Percentiles rank a stretch among this genome's conserved stretches.
Evolutionary conservation across 139 green algal species (phyloP).

Genomic region (Tetraselmis chui): DNA sequence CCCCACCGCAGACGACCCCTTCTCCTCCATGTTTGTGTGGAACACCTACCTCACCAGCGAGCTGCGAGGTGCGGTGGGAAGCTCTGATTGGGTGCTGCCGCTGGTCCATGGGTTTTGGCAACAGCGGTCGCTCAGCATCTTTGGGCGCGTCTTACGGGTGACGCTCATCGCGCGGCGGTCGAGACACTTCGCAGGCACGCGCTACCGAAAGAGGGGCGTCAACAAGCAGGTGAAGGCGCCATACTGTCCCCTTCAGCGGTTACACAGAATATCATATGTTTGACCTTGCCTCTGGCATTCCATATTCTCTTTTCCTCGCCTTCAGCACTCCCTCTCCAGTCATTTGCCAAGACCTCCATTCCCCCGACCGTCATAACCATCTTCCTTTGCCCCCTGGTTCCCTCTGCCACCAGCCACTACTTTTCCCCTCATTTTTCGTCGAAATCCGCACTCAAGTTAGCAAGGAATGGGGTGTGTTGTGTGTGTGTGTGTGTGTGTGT

Average conservation of each 20-base stretch:
- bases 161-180: slow-evolving; percentile 85
- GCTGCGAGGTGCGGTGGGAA: slow-evolving; percentile 47
- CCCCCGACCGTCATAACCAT: too few species aligned
- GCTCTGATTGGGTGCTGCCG: slow-evolving; percentile 68
- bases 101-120: slow-evolving; percentile 90
- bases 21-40: slow-evolving; percentile 84
- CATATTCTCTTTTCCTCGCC: too few species aligned
- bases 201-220: slow-evolving; percentile 89
- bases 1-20: slow-evolving; percentile 20
- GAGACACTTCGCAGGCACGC: slow-evolving; percentile 88
- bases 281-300: slow-evolving; percentile 1
- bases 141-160: slow-evolving; percentile 73
- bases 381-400: too few species aligned
- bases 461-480: too few species aligned
- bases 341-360: too few species aligned
- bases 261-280: too few species aligned
- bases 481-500: too few species aligned
- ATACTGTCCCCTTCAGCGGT: too few species aligned
- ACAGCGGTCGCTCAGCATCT: slow-evolving; percentile 68
- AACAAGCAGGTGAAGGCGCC: slow-evolving; percentile 61
- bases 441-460: too few species aligned
- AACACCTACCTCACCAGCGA: slow-evolving; percentile 76
- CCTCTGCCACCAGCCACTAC: too few species aligned
- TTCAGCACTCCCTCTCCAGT: too few species aligned
- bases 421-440: too few species aligned